Base-by-base conservation (phyloP, 768 basidiomycete species). In the Collybiopsis confluens region DNA sequence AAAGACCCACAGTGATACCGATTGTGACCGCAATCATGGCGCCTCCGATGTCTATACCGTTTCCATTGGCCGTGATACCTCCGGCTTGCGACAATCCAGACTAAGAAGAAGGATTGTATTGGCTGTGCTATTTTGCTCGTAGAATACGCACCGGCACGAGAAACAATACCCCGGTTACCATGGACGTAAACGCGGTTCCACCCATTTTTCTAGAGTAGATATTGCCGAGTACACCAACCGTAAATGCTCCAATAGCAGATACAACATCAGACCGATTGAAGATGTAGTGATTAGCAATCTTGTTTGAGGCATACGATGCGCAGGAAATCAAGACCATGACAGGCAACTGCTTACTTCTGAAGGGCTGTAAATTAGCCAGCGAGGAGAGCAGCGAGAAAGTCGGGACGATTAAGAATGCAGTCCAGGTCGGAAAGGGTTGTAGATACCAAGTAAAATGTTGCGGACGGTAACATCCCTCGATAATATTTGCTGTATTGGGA, bases 11-110 rank as follows among this genome's bases (percentile, higher is more conserved):
- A 0, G 90, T 93, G 60, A 94, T 92, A 26, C 92, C 92, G 54
- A 93, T 90, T 0, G 90, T 88, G 45, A 93, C 91, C n/a, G 86
- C 81, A 56, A 90, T 89, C 88, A 92, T 92, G 7, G 91, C 86
- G 30, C 85, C 83, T 57, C 91, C 88, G 50, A 92, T 89, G 59
- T 91, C 90, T 57, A 92, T 90, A 21, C 85, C 86, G 62, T 81
- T 83, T 18, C 88, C 90, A 58, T 86, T 85, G 2, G 87, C 87
- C 4, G 87, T 84, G 59, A 93, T 85, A 35, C 90, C 91, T 46
- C 91, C 90, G 1, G 89, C 88, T 67, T 91, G 88, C 8, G 92
- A 90, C 44, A 93, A 77, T 40, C 90, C 90, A 54, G 88, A 89
- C 89, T 91, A 58, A 40, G 41, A 44, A 28, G 58, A 44, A 52